Evolutionary conservation across 306 rosid genomes (phyloP).

Genomic region (Benincasa hispida): DNA sequence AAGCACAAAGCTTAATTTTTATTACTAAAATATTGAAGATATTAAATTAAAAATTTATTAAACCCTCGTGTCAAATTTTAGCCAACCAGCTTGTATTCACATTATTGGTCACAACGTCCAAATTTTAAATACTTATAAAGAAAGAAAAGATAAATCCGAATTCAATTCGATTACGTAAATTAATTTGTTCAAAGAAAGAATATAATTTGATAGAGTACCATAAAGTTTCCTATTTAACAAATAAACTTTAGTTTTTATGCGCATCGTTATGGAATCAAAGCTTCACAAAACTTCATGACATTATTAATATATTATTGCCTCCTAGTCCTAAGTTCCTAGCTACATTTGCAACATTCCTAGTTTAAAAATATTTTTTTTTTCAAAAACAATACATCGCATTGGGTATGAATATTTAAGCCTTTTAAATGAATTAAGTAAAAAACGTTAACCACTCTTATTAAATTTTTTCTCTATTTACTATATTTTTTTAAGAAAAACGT

Average conservation of each 20-base stretch:
- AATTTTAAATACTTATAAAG: neutral
- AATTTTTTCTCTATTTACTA: too few relatives aligned
- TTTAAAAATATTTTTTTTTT: too few relatives aligned
- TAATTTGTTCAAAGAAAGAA: neutral
- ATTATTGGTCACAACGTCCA: neutral
- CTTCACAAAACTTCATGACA: neutral
- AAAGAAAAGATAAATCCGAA: neutral
- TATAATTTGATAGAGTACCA: neutral
- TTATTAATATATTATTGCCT: neutral
- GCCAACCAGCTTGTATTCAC: neutral
- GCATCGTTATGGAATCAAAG: neutral
- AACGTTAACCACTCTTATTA: too few relatives aligned
- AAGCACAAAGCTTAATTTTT: neutral
- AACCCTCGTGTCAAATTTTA: neutral
- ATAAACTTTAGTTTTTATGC: neutral
- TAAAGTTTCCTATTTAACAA: neutral
- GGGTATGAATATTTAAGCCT: too few relatives aligned
- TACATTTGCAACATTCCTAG: neutral
- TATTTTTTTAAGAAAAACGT: too few relatives aligned
- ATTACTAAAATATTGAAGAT: neutral
- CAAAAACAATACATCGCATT: too few relatives aligned
- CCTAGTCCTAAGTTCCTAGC: neutral
- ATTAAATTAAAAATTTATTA: neutral
- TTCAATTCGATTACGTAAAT: constrained; percentile 1
- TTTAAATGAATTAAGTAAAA: too few relatives aligned